Evolutionary conservation across 2,329 filamentous ascomycete species (phyloP).

Genomic region (Aspergillus sergii): DNA sequence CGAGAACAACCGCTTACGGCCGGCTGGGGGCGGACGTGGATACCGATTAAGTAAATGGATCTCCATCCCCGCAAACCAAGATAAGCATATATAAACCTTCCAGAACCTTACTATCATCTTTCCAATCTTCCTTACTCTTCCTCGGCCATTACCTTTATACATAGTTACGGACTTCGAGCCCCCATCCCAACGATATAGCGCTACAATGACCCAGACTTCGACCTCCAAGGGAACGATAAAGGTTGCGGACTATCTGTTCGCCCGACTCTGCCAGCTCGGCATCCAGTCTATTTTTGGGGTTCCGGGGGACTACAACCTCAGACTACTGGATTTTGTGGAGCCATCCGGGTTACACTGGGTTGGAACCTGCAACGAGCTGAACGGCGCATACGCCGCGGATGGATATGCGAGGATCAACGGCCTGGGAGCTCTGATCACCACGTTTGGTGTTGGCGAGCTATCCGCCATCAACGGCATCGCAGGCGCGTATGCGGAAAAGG

Average conservation of each 20-base stretch:
- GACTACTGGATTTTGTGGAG: neutral
- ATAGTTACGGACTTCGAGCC: neutral
- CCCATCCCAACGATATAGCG: neutral
- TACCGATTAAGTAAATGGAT: neutral
- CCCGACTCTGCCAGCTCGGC: neutral
- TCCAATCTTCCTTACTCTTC: neutral
- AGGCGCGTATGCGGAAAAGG: conserved; percentile 72
- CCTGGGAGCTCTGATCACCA: conserved; percentile 29
- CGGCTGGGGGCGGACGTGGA: neutral
- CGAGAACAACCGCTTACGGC: neutral
- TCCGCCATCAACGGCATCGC: conserved; percentile 75
- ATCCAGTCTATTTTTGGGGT: neutral
- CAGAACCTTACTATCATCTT: neutral
- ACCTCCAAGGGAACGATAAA: neutral
- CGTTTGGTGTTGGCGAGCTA: conserved; percentile 62
- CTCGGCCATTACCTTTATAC: neutral
- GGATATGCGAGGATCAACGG: conserved; percentile 36
- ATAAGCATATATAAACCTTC: conserved; percentile 1
- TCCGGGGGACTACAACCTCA: conserved; percentile 1
- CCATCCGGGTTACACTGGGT: neutral
- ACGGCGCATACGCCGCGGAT: conserved; percentile 45
- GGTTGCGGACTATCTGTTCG: conserved; percentile 1
- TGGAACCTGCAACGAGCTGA: conserved; percentile 1
- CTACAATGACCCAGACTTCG: neutral
- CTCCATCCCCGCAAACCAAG: neutral